Evolutionary conservation across 2,329 filamentous ascomycete species (phyloP).

Genomic region (Piedraia hortae): DNA sequence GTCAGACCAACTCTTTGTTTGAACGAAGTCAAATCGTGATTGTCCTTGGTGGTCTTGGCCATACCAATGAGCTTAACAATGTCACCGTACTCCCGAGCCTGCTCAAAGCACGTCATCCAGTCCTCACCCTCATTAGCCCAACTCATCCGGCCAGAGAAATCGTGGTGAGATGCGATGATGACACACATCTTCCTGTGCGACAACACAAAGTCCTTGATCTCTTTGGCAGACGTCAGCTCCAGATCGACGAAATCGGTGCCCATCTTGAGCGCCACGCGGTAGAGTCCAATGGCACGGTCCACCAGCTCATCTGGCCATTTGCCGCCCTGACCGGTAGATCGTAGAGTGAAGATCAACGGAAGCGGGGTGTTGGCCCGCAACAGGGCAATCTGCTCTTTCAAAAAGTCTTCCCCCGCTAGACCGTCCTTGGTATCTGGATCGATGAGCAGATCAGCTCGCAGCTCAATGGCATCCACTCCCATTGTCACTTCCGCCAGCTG

Average conservation of each 20-base stretch:
- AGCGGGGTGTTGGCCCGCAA: constrained; percentile 43
- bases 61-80: constrained; percentile 82
- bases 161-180: constrained; percentile 90
- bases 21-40: constrained; percentile 62
- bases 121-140: constrained; percentile 56
- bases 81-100: constrained; percentile 67
- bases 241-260: constrained; percentile 83
- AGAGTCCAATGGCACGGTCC: constrained; percentile 35
- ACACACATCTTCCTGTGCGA: constrained; percentile 38
- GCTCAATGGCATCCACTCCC: constrained; percentile 75
- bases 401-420: constrained; percentile 41
- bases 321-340: constrained; percentile 65
- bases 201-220: constrained; percentile 31
- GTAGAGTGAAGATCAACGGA: constrained; percentile 77
- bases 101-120: constrained; percentile 77
- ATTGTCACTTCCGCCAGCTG: constrained; percentile 46
- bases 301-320: constrained; percentile 58
- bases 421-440: constrained; percentile 33
- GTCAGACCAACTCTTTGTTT: constrained; percentile 44
- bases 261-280: constrained; percentile 49
- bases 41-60: constrained; percentile 52
- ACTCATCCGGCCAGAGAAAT: constrained; percentile 48
- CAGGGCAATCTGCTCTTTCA: constrained; percentile 56
- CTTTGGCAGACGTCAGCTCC: constrained; percentile 60
- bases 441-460: constrained; percentile 71